Conservation (phyloP, 176 grass and related monocot genomes). For the Avena atlantica region DNA sequence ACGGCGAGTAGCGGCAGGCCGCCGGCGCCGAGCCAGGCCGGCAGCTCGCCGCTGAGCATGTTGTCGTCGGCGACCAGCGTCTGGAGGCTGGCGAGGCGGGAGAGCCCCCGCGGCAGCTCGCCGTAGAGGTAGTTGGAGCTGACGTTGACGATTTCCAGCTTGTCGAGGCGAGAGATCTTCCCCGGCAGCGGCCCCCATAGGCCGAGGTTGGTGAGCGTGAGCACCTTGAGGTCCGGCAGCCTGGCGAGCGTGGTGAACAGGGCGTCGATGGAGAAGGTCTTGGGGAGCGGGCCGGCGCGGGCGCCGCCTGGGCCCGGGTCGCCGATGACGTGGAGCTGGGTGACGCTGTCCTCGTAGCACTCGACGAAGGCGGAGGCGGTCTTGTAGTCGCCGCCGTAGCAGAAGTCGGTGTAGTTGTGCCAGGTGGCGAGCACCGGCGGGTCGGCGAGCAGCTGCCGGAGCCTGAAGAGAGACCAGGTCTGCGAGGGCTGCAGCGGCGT, state of each 20-base stretch:
- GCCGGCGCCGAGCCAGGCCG: constrained; percentile 45
- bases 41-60: constrained; percentile 70
- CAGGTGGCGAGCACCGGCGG: constrained; percentile 70
- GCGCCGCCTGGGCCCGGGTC: not conserved
- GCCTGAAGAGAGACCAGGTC: constrained; percentile 90
- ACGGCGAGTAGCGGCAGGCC: constrained; percentile 67
- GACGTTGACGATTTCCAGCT: constrained; percentile 89
- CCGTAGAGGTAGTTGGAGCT: constrained; percentile 91
- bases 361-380: constrained; percentile 67
- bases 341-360: constrained; percentile 95
- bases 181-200: constrained; percentile 80
- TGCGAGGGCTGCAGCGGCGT: constrained; percentile 78
- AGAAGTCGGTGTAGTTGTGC: constrained; percentile 82
- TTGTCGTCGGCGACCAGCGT: constrained; percentile 90
- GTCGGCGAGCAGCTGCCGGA: constrained; percentile 79
- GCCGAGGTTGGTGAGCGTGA: constrained; percentile 79
- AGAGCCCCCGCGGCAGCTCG: constrained; percentile 58
- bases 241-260: constrained; percentile 85
- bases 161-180: constrained; percentile 73
- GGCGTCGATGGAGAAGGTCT: constrained; percentile 75
- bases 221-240: constrained; percentile 83
- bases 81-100: constrained; percentile 74
- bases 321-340: constrained; percentile 87
- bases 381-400: constrained; percentile 67
- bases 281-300: constrained; percentile 54